Percentiles rank a stretch among this genome's conserved stretches.
Evolutionary conservation across 2,329 filamentous ascomycete genomes (phyloP).

Genomic region (Pestalotiopsis sp.): DNA sequence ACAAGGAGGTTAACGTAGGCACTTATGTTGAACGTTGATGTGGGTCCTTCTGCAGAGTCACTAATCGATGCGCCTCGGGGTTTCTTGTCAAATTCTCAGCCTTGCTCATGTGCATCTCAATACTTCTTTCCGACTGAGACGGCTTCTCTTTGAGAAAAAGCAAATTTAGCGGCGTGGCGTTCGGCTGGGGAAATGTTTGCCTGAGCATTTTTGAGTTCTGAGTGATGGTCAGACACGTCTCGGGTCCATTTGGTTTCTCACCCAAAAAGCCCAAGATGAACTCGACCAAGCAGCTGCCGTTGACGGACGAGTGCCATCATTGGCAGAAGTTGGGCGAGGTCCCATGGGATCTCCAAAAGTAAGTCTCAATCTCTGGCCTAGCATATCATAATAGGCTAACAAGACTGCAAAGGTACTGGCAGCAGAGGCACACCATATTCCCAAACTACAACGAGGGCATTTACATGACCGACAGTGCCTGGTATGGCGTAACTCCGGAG

Average conservation of each 20-base stretch:
- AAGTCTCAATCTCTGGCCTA: conserved; percentile 24
- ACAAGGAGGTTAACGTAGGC: no score
- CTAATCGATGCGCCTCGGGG: neutral
- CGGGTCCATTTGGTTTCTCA: conserved; percentile 2
- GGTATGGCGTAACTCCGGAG: conserved; percentile 97
- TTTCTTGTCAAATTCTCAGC: neutral
- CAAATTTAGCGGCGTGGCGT: neutral
- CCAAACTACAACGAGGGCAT: conserved; percentile 84
- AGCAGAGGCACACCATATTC: conserved; percentile 86
- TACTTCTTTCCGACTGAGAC: neutral
- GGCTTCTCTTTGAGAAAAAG: neutral
- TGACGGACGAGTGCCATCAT: conserved; percentile 70
- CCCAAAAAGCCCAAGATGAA: conserved; percentile 32
- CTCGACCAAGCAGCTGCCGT: conserved; percentile 45
- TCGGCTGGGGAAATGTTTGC: neutral
- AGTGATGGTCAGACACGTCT: conserved; percentile 11
- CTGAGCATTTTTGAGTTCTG: no score
- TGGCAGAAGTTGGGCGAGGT: conserved; percentile 72
- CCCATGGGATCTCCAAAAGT: conserved; percentile 85
- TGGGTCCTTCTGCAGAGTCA: neutral
- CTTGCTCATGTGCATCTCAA: neutral
- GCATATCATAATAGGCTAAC: neutral
- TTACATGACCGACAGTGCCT: conserved; percentile 88
- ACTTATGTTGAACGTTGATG: neutral
- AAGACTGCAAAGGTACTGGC: conserved; percentile 71